Evolutionary conservation across 495 filamentous ascomycete genomes (phyloP).

Genomic region (Daldinia caldariorum): DNA sequence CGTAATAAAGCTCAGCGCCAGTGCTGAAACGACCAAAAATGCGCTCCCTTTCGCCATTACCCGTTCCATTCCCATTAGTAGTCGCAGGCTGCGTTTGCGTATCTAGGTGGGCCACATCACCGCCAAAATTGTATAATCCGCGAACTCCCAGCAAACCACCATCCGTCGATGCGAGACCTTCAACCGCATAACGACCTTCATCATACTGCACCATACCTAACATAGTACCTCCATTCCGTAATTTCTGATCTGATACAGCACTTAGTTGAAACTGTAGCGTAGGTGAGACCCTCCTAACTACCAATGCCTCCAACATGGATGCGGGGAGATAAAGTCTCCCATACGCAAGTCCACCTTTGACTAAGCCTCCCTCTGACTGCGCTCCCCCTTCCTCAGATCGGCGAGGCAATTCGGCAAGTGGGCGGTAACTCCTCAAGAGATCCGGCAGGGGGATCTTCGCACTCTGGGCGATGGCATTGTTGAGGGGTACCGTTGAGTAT

Average conservation of each 20-base stretch:
- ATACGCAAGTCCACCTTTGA: slow-evolving; percentile 74
- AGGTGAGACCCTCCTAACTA: slow-evolving; percentile 82
- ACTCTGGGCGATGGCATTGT: slow-evolving; percentile 57
- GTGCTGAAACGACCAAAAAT: slow-evolving; percentile 76
- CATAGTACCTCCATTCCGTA: slow-evolving; percentile 78
- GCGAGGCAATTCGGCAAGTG: slow-evolving; percentile 52
- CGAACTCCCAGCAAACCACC: slow-evolving; percentile 87
- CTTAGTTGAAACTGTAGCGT: slow-evolving; percentile 81
- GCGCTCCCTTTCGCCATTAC: slow-evolving; percentile 55
- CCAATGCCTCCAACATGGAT: slow-evolving; percentile 86
- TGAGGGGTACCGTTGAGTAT: slow-evolving; percentile 81
- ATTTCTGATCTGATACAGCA: slow-evolving; percentile 78
- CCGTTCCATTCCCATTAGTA: slow-evolving; percentile 33
- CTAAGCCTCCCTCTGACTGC: slow-evolving; percentile 20
- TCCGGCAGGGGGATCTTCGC: slow-evolving; percentile 59
- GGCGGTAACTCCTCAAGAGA: slow-evolving; percentile 57
- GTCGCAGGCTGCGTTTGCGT: slow-evolving; percentile 32
- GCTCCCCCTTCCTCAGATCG: slow-evolving; percentile 34
- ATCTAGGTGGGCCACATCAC: slow-evolving; percentile 67
- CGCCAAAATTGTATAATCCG: slow-evolving; percentile 93
- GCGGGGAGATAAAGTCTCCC: slow-evolving; percentile 87
- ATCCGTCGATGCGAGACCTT: slow-evolving; percentile 92
- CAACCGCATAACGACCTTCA: slow-evolving; percentile 84
- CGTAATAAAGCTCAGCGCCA: slow-evolving; percentile 96
- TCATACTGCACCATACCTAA: slow-evolving; percentile 89